Conservation (phyloP, 2,329 filamentous ascomycete species). For the Tolypocladium tropicale region DNA sequence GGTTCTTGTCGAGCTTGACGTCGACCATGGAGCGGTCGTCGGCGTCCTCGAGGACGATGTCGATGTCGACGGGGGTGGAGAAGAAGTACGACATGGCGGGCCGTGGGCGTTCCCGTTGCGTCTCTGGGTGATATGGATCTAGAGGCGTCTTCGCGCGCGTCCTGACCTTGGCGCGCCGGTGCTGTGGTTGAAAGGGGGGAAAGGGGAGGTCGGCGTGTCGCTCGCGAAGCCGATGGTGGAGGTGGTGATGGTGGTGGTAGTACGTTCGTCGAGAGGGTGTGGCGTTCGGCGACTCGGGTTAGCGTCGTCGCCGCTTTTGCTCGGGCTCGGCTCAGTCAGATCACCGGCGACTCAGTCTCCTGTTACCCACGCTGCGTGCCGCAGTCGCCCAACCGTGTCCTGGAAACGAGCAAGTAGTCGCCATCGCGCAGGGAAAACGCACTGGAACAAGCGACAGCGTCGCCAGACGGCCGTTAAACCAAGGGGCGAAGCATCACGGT, state of each 20-base stretch:
- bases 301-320: too few relatives aligned
- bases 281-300: too few relatives aligned
- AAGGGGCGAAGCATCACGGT: too few relatives aligned
- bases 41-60: conserved; percentile 91
- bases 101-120: not conserved
- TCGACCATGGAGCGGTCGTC: conserved; percentile 94
- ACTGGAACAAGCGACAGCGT: too few relatives aligned
- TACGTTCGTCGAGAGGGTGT: too few relatives aligned
- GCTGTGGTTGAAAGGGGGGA: not conserved
- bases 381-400: too few relatives aligned
- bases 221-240: conserved; percentile 2
- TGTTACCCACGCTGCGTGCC: too few relatives aligned
- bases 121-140: not conserved
- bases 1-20: conserved; percentile 96
- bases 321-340: too few relatives aligned
- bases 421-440: too few relatives aligned
- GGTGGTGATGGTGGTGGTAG: conserved; percentile 6
- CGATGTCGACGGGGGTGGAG: conserved; percentile 96
- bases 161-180: not conserved
- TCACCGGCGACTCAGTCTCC: too few relatives aligned
- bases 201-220: not conserved
- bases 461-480: too few relatives aligned
- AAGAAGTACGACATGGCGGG: conserved; percentile 89
- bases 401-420: too few relatives aligned
- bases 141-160: not conserved